Percentiles rank a stretch among this genome's conserved stretches.
Conservation (phyloP, 495 filamentous ascomycete genomes). For the Peziza echinospora region DNA sequence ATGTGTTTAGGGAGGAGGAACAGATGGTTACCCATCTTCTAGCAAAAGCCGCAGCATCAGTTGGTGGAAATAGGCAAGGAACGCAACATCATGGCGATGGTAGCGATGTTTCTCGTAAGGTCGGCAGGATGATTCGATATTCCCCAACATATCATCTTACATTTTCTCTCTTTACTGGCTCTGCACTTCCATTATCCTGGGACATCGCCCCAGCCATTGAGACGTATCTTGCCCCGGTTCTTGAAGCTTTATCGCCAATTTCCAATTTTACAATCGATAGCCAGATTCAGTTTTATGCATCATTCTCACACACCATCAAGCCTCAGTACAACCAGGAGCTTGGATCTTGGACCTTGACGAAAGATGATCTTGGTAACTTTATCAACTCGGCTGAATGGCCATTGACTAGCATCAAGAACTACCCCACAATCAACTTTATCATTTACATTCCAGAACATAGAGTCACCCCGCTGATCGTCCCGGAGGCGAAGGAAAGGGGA, state of each 20-base stretch:
- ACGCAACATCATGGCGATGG: constrained; percentile 17
- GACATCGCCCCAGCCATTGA: constrained; percentile 68
- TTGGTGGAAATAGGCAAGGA: background rate
- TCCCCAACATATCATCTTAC: constrained; percentile 87
- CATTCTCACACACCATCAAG: constrained; percentile 26
- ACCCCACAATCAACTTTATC: constrained; percentile 88
- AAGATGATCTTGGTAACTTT: constrained; percentile 78
- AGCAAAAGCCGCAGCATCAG: constrained; percentile 25
- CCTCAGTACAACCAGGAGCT: constrained; percentile 28
- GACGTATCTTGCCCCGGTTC: constrained; percentile 59
- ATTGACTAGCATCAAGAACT: constrained; percentile 74
- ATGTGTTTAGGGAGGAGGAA: constrained; percentile 71
- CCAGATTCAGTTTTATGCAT: constrained; percentile 87
- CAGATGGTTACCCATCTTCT: constrained; percentile 69
- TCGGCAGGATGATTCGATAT: constrained; percentile 71
- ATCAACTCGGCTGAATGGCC: constrained; percentile 98
- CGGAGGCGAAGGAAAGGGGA: constrained; percentile 35
- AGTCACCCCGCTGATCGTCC: constrained; percentile 42
- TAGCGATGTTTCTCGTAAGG: constrained; percentile 35
- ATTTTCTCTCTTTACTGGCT: constrained; percentile 79
- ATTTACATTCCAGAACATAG: constrained; percentile 50
- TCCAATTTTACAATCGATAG: constrained; percentile 95
- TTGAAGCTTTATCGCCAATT: constrained; percentile 55
- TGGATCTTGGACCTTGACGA: constrained; percentile 45
- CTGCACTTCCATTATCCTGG: constrained; percentile 61